Evolutionary conservation across 352 stramenopile genomes (phyloP).

Genomic region (Globisporangium cederbergense): DNA sequence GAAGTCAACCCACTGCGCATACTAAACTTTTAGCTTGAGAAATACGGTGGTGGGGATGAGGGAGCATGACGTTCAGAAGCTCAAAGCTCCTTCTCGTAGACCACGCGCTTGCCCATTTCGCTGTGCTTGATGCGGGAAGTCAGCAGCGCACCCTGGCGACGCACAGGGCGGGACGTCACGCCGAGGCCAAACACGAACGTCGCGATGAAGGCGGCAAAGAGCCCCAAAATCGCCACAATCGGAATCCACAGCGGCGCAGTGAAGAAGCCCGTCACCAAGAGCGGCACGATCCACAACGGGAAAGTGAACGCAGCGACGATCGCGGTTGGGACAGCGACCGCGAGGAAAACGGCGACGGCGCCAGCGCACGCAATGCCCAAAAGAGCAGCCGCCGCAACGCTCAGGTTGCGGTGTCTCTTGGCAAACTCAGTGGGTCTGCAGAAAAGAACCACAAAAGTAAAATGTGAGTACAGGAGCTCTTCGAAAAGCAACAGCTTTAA

Average conservation of each 20-base stretch:
- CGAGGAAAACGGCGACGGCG: slow-evolving; percentile 51
- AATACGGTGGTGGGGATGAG: background rate
- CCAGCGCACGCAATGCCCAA: slow-evolving; percentile 51
- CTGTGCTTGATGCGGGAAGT: slow-evolving; percentile 80
- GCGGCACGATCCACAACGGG: slow-evolving; percentile 83
- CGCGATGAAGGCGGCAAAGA: slow-evolving; percentile 62
- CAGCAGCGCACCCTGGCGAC: slow-evolving; percentile 70
- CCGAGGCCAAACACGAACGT: slow-evolving; percentile 75
- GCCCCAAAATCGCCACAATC: slow-evolving; percentile 51
- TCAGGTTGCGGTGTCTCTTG: slow-evolving; percentile 77
- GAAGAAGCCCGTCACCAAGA: slow-evolving; percentile 73
- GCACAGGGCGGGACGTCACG: slow-evolving; percentile 69
- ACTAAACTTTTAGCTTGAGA: background rate
- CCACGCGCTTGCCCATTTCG: slow-evolving; percentile 74
- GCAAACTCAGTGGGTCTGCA: slow-evolving; percentile 51
- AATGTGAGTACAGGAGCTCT: background rate
- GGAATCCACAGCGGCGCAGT: slow-evolving; percentile 78
- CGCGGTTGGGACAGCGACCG: slow-evolving; percentile 67
- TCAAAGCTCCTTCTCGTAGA: slow-evolving; percentile 78
- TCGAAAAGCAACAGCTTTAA: background rate
- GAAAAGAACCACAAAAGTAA: background rate
- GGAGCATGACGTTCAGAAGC: background rate
- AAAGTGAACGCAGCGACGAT: slow-evolving; percentile 74
- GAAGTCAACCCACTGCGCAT: no score
- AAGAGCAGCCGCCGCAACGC: slow-evolving; percentile 50